A percentile compares a stretch with the other conserved stretches of the same genome.
Evolutionary conservation across 1,139 yeast species (phyloP).

Genomic region (Hyphopichia burtonii): DNA sequence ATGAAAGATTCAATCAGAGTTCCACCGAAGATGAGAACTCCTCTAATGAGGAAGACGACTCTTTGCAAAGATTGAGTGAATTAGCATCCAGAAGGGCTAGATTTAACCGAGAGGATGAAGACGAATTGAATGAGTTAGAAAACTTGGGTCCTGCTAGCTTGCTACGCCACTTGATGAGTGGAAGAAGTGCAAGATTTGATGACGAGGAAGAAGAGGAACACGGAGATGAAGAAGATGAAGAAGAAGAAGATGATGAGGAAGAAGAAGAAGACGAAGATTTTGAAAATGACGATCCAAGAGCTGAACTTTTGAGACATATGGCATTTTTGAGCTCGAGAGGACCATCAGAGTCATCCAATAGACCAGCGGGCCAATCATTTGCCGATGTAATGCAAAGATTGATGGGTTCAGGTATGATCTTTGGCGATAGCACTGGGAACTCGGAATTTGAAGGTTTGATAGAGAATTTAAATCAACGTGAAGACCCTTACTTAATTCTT

Average conservation of each 20-base stretch:
- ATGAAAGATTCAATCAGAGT: background rate
- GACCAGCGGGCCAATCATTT: constrained; percentile 18
- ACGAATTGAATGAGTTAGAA: constrained; percentile 5
- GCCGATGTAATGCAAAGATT: constrained; percentile 38
- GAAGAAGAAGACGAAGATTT: constrained; percentile 19
- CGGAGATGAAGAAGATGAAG: constrained; percentile 12
- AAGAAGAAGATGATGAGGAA: constrained; percentile 16
- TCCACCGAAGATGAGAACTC: constrained; percentile 11
- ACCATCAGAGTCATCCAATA: background rate
- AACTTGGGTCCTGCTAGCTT: constrained; percentile 5
- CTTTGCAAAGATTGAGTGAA: constrained; percentile 19
- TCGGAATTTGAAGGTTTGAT: constrained; percentile 41
- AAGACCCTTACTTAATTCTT: constrained; percentile 46
- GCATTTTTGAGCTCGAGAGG: constrained; percentile 15
- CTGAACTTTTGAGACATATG: constrained; percentile 28
- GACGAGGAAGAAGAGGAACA: constrained; percentile 20
- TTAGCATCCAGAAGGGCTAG: constrained; percentile 3
- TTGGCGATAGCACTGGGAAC: constrained; percentile 13
- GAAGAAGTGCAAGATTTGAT: constrained; percentile 15
- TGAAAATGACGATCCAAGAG: constrained; percentile 23
- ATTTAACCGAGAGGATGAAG: constrained; percentile 6
- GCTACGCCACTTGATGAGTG: constrained; percentile 9
- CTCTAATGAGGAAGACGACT: constrained; percentile 21
- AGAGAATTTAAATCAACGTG: constrained; percentile 41
- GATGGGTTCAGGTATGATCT: constrained; percentile 36